Percentiles rank a stretch among this genome's conserved stretches.
These are phyloP conservation scores for Globisporangium sylvaticum DNA, from an alignment of 352 stramenopile species.

Conservation along the genomic window DNA sequence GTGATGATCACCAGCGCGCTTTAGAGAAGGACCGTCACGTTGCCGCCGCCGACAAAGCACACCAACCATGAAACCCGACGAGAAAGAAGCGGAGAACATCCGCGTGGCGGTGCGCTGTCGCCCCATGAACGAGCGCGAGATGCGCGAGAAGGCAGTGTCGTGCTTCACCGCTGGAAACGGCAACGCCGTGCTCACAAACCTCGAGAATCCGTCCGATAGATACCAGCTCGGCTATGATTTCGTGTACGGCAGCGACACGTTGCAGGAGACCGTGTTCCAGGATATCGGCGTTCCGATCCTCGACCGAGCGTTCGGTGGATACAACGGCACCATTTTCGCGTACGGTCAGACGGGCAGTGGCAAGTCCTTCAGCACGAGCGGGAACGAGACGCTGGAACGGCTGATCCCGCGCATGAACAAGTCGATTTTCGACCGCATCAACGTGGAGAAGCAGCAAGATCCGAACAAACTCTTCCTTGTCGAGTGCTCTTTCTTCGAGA, in stretches of 20 bases:
- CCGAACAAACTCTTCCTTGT: conserved; percentile 87
- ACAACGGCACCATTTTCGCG: conserved; percentile 90
- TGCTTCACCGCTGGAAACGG: conserved; percentile 72
- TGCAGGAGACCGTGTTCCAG: conserved; percentile 69
- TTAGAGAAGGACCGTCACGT: not conserved
- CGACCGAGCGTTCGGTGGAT: conserved; percentile 78
- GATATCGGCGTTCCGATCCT: conserved; percentile 79
- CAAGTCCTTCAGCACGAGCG: conserved; percentile 85
- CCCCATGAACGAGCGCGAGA: conserved; percentile 89
- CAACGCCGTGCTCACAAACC: conserved; percentile 77
- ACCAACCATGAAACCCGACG: conserved; percentile 58
- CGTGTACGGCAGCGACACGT: conserved; percentile 78
- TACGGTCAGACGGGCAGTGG: conserved; percentile 86
- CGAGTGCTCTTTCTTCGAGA: conserved; percentile 93
- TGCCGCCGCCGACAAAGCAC: not conserved
- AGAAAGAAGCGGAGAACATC: conserved; percentile 88
- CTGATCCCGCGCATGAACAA: conserved; percentile 91
- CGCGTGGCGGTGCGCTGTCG: conserved; percentile 89
- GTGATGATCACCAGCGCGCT: not conserved
- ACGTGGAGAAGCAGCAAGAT: conserved; percentile 51
- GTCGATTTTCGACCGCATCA: conserved; percentile 87
- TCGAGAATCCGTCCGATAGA: conserved; percentile 74
- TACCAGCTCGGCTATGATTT: conserved; percentile 89
- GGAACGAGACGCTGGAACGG: conserved; percentile 59
- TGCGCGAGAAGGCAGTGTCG: conserved; percentile 63